phyloP scores from a whole-genome alignment of 768 basidiomycete genomes.

The Boletus insuetus region DNA sequence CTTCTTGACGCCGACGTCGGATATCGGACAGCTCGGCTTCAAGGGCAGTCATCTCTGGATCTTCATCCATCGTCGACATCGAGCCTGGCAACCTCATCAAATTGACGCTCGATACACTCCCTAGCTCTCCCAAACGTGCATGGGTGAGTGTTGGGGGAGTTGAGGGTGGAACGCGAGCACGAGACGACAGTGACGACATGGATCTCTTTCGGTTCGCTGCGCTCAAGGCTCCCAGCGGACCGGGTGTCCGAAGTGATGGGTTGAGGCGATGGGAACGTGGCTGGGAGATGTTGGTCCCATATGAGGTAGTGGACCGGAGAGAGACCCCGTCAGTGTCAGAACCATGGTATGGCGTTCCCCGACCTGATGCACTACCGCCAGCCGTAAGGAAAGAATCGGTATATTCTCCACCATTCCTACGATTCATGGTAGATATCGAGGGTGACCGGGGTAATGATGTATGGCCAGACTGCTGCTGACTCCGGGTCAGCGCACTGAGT shows the following conservation, averaged over 20 bases:
- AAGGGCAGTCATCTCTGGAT: conserved; percentile 35
- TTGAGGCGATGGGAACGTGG: conserved; percentile 45
- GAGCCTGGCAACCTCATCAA: conserved; percentile 42
- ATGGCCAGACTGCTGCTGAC: conserved; percentile 23
- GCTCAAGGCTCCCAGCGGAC: conserved; percentile 24
- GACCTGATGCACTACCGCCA: conserved; percentile 26
- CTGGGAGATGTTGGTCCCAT: conserved; percentile 46
- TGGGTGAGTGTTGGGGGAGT: conserved; percentile 30
- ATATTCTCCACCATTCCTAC: conserved; percentile 26
- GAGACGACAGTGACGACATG: conserved; percentile 57
- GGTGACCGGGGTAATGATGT: conserved; percentile 28
- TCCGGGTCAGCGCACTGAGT: conserved; percentile 57
- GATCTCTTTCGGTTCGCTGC: conserved; percentile 55
- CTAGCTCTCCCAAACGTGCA: conserved; percentile 31
- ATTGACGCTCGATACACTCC: conserved; percentile 47
- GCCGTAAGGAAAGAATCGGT: conserved; percentile 24
- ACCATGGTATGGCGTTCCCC: conserved; percentile 29
- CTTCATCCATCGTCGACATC: conserved; percentile 30
- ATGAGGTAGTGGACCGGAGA: conserved; percentile 52
- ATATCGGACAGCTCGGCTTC: conserved; percentile 70
- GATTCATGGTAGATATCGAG: conserved; percentile 26
- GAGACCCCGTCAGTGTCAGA: conserved; percentile 51
- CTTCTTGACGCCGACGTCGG: conserved; percentile 65
- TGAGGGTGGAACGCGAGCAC: conserved; percentile 35
- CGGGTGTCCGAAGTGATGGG: conserved; percentile 35